Base-by-base conservation (phyloP, 306 rosid species). In the Coriaria nepalensis region DNA sequence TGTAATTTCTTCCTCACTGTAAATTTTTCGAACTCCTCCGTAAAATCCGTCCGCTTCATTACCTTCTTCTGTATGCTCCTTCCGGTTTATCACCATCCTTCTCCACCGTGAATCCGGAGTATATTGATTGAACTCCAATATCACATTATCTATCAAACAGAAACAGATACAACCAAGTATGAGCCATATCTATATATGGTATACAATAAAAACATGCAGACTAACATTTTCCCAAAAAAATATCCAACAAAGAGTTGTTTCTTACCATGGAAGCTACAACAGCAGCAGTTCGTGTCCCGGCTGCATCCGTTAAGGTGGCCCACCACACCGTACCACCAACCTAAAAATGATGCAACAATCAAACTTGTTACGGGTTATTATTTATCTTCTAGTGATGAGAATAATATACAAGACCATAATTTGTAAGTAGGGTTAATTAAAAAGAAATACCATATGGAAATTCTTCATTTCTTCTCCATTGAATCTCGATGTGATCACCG, bases 281-380 rank as follows among this genome's bases (percentile, higher is more conserved):
- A 52, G 63, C 98, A 85, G 63, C 54, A 75, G 71, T 40, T 67
- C 49, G 55, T 72, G 13, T 52, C 50, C 52, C 74, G 70, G 52
- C 78, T 63, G 39, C 98, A 90, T 9, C 68, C 8, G 35, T 75
- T 79, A 59, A 79, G 61, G 71, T 90, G 98, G 52, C 79, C 92
- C 62, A 90, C 61, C 35, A 73, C 76, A 37, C 95, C 86, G 49
- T 82, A 90, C 98, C 98, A 90, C 98, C 98, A 90, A 15, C 98
- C 98, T 90, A 61, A 40, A 65, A 47, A 35, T 44, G 45, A 61
- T 20, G 40, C 8, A 0, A 33, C 29, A 20, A 20, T 20, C 29
- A 3, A 20, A 20, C 29, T 20, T 20, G 29, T 20, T 20, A 20
- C 29, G 3, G 29, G 29, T 20, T 20, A 20, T 3, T 20, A 20